Base-by-base conservation (phyloP, 805 yeast species). In the Starmerella lactis-condensi region DNA sequence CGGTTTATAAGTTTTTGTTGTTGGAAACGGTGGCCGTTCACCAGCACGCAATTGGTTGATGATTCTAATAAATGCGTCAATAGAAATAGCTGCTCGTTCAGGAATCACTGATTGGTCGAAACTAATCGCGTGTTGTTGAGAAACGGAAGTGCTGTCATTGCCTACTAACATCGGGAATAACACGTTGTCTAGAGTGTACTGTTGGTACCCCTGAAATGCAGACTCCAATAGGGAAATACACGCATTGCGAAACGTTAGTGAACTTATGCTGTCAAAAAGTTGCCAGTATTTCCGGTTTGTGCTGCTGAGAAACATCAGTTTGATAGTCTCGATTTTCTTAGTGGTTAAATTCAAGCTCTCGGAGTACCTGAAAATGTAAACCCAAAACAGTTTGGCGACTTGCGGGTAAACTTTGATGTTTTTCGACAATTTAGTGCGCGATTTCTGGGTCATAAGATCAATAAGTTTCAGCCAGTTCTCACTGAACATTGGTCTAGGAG, bases 291-390 rank as follows among this genome's bases (percentile, higher is more conserved):
- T 77, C 41, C 76, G 78, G 36, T 65, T 26, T 3, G 33, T 66
- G 24, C 57, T 56, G 10, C 50, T 37, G 16, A 83, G 57, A 25
- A 77, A 51, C 4, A 67, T 38, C 29, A 65, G 64, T 35, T 74
- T 69, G 21, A 89, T 54, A 2, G 55, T 46, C 35, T 75, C 92
- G 30, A 89, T 60, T 33, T 73, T 74, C 45, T 82, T 73, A 3
- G 83, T 71, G 1, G 93, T 82, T 36, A 77, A 74, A 48, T 85
- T 89, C 43, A 85, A 56, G 0, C 95, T 75, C 42, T 91, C 98
- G 0, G 92, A 68, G 41, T 82, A 70, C 39, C 96, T 61, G 52
- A 73, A 79, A 16, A 82, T 56, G 48, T 77, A 89, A 0, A 83
- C 92, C 98, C 98, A 89, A 0, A 78, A 53, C 20, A 91, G 57